Percentiles rank a stretch among this genome's conserved stretches.
phyloP scores from a whole-genome alignment of 225 moss, liverwort and hornwort species.

The Lunularia cruciata region DNA sequence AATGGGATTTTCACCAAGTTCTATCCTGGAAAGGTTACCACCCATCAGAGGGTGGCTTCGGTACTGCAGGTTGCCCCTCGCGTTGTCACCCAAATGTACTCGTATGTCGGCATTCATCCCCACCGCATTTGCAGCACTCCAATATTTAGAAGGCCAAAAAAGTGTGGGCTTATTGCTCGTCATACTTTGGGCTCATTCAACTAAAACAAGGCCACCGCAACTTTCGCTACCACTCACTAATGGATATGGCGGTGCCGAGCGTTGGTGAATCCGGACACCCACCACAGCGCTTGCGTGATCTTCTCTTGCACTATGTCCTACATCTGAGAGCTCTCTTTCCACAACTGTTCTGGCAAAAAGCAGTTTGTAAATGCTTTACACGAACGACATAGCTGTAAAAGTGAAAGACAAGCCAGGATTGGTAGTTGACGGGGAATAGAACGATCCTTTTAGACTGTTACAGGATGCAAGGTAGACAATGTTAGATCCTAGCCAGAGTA shows the following conservation, averaged over 20 bases:
- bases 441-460: neutral
- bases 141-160: neutral
- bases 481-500: neutral
- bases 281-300: neutral
- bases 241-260: too few species aligned
- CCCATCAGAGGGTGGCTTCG: neutral
- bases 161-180: neutral
- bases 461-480: conserved; percentile 1
- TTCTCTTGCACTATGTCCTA: neutral
- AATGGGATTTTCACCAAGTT: neutral
- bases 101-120: neutral
- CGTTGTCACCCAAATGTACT: neutral
- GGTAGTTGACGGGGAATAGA: neutral
- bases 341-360: conserved; percentile 1
- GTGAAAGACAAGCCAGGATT: neutral
- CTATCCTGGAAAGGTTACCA: neutral
- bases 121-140: neutral
- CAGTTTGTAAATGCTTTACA: neutral
- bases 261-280: too few species aligned
- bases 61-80: neutral
- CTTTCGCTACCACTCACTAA: too few species aligned
- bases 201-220: too few species aligned
- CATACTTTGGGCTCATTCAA: conserved; percentile 1
- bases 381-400: neutral
- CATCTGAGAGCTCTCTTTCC: neutral